Percentiles rank a stretch among this genome's conserved stretches.
Conservation (phyloP, 371 early-diverging fungal species). For the Mortierella sp. region DNA sequence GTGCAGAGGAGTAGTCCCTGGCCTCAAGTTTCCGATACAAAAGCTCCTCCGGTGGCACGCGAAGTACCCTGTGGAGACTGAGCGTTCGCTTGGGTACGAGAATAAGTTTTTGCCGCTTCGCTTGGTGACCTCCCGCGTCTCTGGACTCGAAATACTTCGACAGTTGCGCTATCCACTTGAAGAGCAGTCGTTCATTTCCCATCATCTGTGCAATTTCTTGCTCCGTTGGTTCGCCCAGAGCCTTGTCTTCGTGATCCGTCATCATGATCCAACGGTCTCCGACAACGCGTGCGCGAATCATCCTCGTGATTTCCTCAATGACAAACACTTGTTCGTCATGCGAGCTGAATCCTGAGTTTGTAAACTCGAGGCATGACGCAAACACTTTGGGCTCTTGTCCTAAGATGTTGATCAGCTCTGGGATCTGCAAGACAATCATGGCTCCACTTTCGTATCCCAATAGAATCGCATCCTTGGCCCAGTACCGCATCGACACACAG, state of each 20-base stretch:
- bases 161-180: constrained; percentile 48
- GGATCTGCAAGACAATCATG: constrained; percentile 59
- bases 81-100: constrained; percentile 57
- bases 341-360: constrained; percentile 45
- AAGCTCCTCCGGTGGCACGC: constrained; percentile 58
- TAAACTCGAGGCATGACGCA: constrained; percentile 55
- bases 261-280: constrained; percentile 56
- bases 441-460: constrained; percentile 61
- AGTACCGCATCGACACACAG: constrained; percentile 63
- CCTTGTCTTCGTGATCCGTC: constrained; percentile 58
- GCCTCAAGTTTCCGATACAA: constrained; percentile 59
- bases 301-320: constrained; percentile 58
- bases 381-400: constrained; percentile 57
- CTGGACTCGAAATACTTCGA: constrained; percentile 38
- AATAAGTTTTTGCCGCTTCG: constrained; percentile 41
- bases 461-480: constrained; percentile 60
- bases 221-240: constrained; percentile 50
- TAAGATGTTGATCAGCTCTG: constrained; percentile 58
- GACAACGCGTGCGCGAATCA: constrained; percentile 58
- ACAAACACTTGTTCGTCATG: constrained; percentile 57
- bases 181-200: constrained; percentile 47
- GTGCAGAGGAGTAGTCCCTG: constrained; percentile 73
- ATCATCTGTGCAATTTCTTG: constrained; percentile 54
- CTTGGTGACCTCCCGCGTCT: constrained; percentile 8
- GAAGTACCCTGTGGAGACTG: constrained; percentile 51